Percentiles rank a stretch among this genome's conserved stretches.
phyloP scores from a whole-genome alignment of 768 basidiomycete species.

The Xerocomus brunneocitrinus region DNA sequence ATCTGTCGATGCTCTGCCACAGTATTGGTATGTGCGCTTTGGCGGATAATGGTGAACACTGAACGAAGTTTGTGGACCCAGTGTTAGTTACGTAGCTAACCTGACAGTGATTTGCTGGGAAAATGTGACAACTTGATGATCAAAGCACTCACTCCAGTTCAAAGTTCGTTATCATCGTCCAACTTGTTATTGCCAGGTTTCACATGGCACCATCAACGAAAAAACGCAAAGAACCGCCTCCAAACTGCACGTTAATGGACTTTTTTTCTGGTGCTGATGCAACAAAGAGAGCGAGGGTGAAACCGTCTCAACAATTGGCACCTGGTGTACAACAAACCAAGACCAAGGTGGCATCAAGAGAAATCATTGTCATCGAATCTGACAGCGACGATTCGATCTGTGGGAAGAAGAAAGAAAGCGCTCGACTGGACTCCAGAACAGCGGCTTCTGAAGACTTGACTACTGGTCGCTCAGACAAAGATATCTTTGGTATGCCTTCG shows the following conservation, averaged over 20 bases:
- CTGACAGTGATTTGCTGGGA: no score
- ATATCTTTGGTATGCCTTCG: slow-evolving; percentile 25
- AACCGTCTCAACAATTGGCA: not conserved
- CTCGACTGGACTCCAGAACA: not conserved
- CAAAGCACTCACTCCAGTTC: no score
- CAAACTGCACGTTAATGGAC: slow-evolving; percentile 40
- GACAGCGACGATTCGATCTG: slow-evolving; percentile 42
- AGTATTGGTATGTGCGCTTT: no score
- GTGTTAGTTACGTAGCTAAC: no score
- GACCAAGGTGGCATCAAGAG: slow-evolving; percentile 16
- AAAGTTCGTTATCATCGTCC: no score
- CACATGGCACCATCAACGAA: slow-evolving; percentile 36
- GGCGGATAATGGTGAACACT: no score
- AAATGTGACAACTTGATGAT: no score
- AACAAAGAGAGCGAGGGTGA: slow-evolving; percentile 18
- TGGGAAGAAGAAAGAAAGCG: not conserved
- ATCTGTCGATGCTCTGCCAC: no score
- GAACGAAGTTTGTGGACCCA: no score
- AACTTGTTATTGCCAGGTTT: not conserved
- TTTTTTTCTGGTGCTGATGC: slow-evolving; percentile 38
- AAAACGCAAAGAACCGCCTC: slow-evolving; percentile 31
- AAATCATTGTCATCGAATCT: slow-evolving; percentile 62
- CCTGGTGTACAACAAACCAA: not conserved
- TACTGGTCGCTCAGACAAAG: not conserved
- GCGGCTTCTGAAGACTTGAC: not conserved